phyloP scores from a whole-genome alignment of 1,139 yeast species.

The Diutina sp. region DNA sequence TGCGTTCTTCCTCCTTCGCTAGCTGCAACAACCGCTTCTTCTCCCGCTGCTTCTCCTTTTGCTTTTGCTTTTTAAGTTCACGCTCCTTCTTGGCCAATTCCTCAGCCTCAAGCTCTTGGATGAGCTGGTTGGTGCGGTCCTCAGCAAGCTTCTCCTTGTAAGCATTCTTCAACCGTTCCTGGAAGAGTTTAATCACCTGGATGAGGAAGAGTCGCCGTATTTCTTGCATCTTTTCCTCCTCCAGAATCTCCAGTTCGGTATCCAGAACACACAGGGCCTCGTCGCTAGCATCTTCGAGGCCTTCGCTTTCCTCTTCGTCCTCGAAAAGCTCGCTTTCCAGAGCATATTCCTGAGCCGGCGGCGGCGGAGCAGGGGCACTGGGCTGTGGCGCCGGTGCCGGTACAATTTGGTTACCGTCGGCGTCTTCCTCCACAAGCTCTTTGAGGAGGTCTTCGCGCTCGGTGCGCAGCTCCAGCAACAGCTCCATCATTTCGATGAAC shows the following conservation, averaged over 20 bases:
- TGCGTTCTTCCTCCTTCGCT: constrained; percentile 67
- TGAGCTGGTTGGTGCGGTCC: constrained; percentile 57
- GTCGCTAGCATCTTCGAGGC: constrained; percentile 18
- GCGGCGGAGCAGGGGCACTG: constrained; percentile 3
- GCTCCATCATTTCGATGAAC: constrained; percentile 69
- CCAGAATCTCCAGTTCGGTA: constrained; percentile 28
- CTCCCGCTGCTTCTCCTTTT: constrained; percentile 68
- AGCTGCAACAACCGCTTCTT: constrained; percentile 57
- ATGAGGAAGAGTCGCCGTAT: constrained; percentile 66
- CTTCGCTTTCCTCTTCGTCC: constrained; percentile 16
- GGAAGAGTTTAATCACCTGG: constrained; percentile 39
- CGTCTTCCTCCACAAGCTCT: constrained; percentile 4
- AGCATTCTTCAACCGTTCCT: constrained; percentile 56
- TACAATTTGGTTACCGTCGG: not conserved
- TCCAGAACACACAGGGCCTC: constrained; percentile 13
- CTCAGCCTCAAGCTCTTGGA: constrained; percentile 74
- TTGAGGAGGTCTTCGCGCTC: constrained; percentile 10
- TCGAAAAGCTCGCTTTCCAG: constrained; percentile 3
- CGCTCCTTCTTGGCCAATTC: constrained; percentile 55
- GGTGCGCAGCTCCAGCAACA: constrained; percentile 46
- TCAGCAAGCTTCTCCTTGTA: constrained; percentile 65
- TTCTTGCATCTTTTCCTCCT: constrained; percentile 57
- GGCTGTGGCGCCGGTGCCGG: not conserved
- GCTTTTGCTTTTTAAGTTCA: constrained; percentile 58
- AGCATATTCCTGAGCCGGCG: constrained; percentile 3